phyloP scores from a whole-genome alignment of 1,284 basidiomycete species.

The Vanrija sp. region DNA sequence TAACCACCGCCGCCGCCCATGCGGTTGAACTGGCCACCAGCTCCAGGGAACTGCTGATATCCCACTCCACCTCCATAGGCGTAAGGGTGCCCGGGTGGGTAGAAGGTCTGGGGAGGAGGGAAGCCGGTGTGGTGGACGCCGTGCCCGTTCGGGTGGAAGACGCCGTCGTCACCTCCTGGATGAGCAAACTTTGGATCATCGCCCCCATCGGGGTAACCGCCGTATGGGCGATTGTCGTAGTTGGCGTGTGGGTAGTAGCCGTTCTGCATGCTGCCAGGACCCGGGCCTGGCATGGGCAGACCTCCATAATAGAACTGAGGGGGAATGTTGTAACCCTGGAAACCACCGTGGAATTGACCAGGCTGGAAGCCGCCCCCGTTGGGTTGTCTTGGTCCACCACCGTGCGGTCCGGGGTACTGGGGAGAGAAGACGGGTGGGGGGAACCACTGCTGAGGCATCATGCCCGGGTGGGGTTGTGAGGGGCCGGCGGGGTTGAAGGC shows the following conservation, averaged over 20 bases:
- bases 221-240: conserved; percentile 1
- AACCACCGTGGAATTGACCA: neutral
- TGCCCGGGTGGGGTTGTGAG: conserved; percentile 8
- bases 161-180: conserved; percentile 2
- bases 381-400: conserved; percentile 8
- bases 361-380: conserved; percentile 17
- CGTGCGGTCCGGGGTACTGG: conserved; percentile 8
- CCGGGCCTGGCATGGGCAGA: conserved; percentile 35
- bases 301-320: conserved; percentile 20
- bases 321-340: neutral
- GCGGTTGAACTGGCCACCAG: neutral
- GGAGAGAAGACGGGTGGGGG: neutral
- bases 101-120: conserved; percentile 15
- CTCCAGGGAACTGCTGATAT: conserved; percentile 15
- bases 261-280: conserved; percentile 45
- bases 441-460: conserved; percentile 2
- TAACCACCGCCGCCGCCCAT: conserved; percentile 6
- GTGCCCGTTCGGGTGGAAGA: conserved; percentile 9
- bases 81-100: conserved; percentile 42
- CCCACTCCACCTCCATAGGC: conserved; percentile 40
- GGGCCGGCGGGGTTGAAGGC: conserved; percentile 15
- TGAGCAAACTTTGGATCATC: conserved; percentile 3
- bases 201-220: conserved; percentile 1
- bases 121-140: neutral
- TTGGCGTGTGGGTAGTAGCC: conserved; percentile 20